These are phyloP conservation scores for Cladophialophora psammophila DNA, from an alignment of 2,329 filamentous ascomycete species.

Conservation along the genomic window DNA sequence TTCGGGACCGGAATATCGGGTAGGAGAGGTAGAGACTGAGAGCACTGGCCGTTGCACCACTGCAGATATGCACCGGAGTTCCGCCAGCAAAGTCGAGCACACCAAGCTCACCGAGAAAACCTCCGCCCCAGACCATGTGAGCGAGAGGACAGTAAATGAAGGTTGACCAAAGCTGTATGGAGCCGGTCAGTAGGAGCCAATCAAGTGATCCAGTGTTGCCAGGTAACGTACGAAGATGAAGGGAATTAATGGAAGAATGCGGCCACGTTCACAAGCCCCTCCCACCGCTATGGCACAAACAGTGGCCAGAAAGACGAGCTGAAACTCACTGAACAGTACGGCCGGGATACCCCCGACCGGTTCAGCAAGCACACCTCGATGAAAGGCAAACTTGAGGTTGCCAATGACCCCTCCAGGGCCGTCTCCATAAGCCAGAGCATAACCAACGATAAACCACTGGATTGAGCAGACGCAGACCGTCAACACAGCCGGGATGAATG, in stretches of 20 bases:
- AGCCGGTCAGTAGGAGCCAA: conserved; percentile 16
- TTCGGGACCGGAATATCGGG: conserved; percentile 57
- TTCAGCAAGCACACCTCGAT: conserved; percentile 55
- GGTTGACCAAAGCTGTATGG: conserved; percentile 65
- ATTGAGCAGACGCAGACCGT: conserved; percentile 58
- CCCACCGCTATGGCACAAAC: conserved; percentile 61
- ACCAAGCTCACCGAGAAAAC: conserved; percentile 73
- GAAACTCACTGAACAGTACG: conserved; percentile 60
- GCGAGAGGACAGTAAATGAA: conserved; percentile 74
- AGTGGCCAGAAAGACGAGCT: conserved; percentile 55
- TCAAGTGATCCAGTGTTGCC: not conserved
- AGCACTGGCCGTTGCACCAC: conserved; percentile 59
- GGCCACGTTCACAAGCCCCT: conserved; percentile 57
- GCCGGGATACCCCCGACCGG: conserved; percentile 60
- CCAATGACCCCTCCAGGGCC: conserved; percentile 54
- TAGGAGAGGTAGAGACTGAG: conserved; percentile 60
- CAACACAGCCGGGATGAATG: conserved; percentile 58
- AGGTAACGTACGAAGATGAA: conserved; percentile 52
- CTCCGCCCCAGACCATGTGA: conserved; percentile 81
- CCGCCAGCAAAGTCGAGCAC: conserved; percentile 78
- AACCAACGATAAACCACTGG: conserved; percentile 60
- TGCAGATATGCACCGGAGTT: conserved; percentile 77
- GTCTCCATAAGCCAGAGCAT: conserved; percentile 59
- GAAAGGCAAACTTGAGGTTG: conserved; percentile 55
- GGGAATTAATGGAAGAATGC: conserved; percentile 55